These are phyloP conservation scores for Saprolegnia diclina DNA, from an alignment of 352 stramenopile species.

Conservation along the genomic window DNA sequence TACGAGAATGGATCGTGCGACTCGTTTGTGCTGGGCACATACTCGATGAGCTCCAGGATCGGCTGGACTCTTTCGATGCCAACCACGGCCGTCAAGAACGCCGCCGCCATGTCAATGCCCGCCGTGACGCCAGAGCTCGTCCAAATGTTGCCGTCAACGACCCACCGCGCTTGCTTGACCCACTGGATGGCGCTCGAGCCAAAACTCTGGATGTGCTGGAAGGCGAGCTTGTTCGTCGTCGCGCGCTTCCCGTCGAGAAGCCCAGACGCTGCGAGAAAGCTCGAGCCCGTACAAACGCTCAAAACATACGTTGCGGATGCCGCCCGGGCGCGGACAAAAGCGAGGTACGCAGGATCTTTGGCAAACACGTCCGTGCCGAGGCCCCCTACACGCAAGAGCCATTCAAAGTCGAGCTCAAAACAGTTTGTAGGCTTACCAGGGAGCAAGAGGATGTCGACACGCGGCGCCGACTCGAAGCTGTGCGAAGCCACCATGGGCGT, in stretches of 20 bases:
- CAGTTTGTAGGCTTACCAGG: slow-evolving; percentile 8
- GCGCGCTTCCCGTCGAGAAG: slow-evolving; percentile 40
- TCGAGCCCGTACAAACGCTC: slow-evolving; percentile 50
- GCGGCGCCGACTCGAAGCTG: not conserved
- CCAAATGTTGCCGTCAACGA: slow-evolving; percentile 50
- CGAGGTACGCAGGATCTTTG: slow-evolving; percentile 3
- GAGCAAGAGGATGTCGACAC: not conserved
- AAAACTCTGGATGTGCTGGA: slow-evolving; percentile 32
- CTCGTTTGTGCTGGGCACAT: slow-evolving; percentile 35
- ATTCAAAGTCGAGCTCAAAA: not conserved
- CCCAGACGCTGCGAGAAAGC: slow-evolving; percentile 40
- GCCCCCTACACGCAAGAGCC: not conserved
- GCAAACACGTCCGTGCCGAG: not conserved
- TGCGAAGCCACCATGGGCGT: not conserved
- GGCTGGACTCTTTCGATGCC: slow-evolving; percentile 30
- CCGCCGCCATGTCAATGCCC: slow-evolving; percentile 56
- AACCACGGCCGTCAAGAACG: slow-evolving; percentile 37
- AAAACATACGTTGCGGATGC: slow-evolving; percentile 33
- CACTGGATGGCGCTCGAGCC: slow-evolving; percentile 33
- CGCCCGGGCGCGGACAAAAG: slow-evolving; percentile 1
- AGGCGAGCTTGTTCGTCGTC: slow-evolving; percentile 64
- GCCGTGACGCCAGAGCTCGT: slow-evolving; percentile 57
- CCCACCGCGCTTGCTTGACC: slow-evolving; percentile 53
- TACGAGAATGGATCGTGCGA: slow-evolving; percentile 42
- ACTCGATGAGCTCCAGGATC: slow-evolving; percentile 41